Conservation (phyloP, 2,329 filamentous ascomycete genomes). For the Penicillium sp. region DNA sequence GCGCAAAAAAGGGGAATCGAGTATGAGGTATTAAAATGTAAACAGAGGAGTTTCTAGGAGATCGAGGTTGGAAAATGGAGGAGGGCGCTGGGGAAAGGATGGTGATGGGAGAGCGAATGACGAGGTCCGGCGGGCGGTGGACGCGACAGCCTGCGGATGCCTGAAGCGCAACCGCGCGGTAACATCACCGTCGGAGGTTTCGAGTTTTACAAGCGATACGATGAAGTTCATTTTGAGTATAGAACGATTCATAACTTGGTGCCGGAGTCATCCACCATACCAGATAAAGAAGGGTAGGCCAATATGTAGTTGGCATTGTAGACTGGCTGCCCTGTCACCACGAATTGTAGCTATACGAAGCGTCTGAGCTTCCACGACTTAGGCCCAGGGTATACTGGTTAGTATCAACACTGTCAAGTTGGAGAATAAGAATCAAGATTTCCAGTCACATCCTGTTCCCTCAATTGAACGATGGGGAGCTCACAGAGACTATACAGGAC, state of each 20-base stretch:
- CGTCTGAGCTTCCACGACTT: no score
- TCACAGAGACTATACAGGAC: not conserved
- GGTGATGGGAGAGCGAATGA: slow-evolving; percentile 23
- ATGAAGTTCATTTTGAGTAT: no score
- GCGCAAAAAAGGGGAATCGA: slow-evolving; percentile 4
- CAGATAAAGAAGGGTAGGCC: no score
- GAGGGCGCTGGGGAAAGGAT: slow-evolving; percentile 12
- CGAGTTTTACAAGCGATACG: not conserved
- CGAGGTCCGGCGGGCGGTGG: slow-evolving; percentile 25
- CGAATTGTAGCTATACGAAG: no score
- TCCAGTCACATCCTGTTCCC: not conserved
- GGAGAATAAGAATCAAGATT: not conserved
- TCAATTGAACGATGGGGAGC: not conserved
- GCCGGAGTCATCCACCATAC: no score
- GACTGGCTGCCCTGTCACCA: no score
- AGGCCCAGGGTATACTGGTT: not conserved
- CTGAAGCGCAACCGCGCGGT: slow-evolving; percentile 18
- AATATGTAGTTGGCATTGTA: no score
- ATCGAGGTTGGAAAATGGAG: slow-evolving; percentile 7
- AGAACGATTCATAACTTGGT: no score
- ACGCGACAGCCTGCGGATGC: slow-evolving; percentile 25
- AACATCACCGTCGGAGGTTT: not conserved
- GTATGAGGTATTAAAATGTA: not conserved
- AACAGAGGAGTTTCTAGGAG: not conserved
- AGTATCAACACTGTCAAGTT: not conserved